Percentiles rank a stretch among this genome's conserved stretches.
Evolutionary conservation across 306 rosid genomes (phyloP).

Genomic region (Lathyrus tuberosus): DNA sequence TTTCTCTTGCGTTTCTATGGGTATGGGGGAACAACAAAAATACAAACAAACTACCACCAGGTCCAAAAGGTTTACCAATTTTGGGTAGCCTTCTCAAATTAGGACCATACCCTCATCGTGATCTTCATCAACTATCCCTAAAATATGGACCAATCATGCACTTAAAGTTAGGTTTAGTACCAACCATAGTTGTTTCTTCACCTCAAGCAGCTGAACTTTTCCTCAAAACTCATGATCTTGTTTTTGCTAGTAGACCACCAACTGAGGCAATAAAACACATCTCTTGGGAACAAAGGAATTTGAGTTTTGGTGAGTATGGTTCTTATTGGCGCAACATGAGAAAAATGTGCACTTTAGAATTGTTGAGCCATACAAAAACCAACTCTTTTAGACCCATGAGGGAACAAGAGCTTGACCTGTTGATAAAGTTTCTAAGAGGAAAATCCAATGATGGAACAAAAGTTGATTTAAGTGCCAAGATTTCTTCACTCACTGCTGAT

Average conservation of each 20-base stretch:
- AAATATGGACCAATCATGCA: constrained; percentile 67
- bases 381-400: constrained; percentile 57
- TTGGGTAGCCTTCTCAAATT: constrained; percentile 59
- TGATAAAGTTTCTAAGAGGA: constrained; percentile 44
- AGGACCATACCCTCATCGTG: constrained; percentile 59
- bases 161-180: constrained; percentile 56
- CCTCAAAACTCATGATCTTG: constrained; percentile 64
- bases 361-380: constrained; percentile 55
- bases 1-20: constrained; percentile 45
- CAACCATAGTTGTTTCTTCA: constrained; percentile 65
- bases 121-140: constrained; percentile 53
- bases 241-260: constrained; percentile 67
- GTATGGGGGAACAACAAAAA: constrained; percentile 37
- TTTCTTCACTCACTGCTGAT: constrained; percentile 38
- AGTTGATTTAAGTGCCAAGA: constrained; percentile 55
- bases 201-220: constrained; percentile 70
- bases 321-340: constrained; percentile 75
- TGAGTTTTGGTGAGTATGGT: constrained; percentile 55
- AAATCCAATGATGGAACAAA: constrained; percentile 36
- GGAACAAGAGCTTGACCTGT: constrained; percentile 53
- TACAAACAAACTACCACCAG: constrained; percentile 59
- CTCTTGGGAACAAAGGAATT: constrained; percentile 48
- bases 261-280: constrained; percentile 46
- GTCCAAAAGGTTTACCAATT: constrained; percentile 72
- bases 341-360: constrained; percentile 66